phyloP scores from a whole-genome alignment of 495 filamentous ascomycete species.

The Clohesyomyces aquaticus region DNA sequence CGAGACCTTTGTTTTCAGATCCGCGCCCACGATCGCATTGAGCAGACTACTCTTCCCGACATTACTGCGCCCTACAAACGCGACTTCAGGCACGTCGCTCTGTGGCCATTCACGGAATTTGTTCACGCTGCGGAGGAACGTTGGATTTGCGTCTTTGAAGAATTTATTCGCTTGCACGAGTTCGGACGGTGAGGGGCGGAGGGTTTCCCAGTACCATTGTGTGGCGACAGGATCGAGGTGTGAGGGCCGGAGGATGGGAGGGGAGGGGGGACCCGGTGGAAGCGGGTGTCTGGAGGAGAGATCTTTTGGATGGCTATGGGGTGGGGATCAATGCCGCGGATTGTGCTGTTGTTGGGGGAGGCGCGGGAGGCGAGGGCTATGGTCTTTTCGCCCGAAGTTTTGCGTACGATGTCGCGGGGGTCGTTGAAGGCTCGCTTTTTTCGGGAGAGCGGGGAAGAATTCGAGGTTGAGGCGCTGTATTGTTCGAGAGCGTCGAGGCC shows the following conservation, averaged over 20 bases:
- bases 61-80: slow-evolving; percentile 82
- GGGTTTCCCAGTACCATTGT: slow-evolving; percentile 63
- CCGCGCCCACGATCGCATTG: slow-evolving; percentile 73
- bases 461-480: too few relatives aligned
- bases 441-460: too few relatives aligned
- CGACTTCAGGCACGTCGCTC: slow-evolving; percentile 61
- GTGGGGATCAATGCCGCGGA: background rate
- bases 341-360: background rate
- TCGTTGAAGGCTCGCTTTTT: background rate
- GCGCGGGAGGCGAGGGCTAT: background rate
- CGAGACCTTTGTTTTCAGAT: slow-evolving; percentile 13
- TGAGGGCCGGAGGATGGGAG: slow-evolving; percentile 30
- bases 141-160: slow-evolving; percentile 54
- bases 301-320: background rate
- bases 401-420: background rate
- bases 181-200: slow-evolving; percentile 58
- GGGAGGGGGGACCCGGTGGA: background rate
- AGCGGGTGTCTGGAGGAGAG: background rate
- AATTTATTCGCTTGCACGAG: slow-evolving; percentile 61
- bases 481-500: too few relatives aligned
- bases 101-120: slow-evolving; percentile 67
- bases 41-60: slow-evolving; percentile 89
- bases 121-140: slow-evolving; percentile 67
- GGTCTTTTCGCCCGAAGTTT: background rate
- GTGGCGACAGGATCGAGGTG: slow-evolving; percentile 31